A percentile compares a stretch with the other conserved stretches of the same genome.
These are phyloP conservation scores for Sporothrix variecibatus DNA, from an alignment of 2,329 filamentous ascomycete genomes.

Conservation along the genomic window DNA sequence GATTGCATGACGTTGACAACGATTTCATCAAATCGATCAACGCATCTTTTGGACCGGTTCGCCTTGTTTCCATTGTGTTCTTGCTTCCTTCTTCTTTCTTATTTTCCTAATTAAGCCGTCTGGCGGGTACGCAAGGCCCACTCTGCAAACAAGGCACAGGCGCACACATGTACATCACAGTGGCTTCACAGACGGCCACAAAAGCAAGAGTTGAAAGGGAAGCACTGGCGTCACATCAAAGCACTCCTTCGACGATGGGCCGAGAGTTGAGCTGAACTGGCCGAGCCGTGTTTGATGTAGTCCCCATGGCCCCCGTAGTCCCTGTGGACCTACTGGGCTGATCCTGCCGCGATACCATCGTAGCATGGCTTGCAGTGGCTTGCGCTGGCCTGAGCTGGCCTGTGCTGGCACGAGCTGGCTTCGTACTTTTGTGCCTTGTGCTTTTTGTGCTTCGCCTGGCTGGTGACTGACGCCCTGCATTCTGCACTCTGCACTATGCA, in stretches of 20 bases:
- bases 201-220: not conserved
- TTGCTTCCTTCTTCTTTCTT: not conserved
- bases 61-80: not conserved
- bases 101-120: not conserved
- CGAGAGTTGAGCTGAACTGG: not conserved
- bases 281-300: not conserved
- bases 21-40: not conserved
- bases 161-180: not conserved
- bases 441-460: not conserved
- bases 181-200: not conserved
- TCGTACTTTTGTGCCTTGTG: not conserved
- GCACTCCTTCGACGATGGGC: not conserved
- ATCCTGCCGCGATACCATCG: not conserved
- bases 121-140: not conserved
- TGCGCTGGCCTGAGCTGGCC: not conserved
- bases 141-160: not conserved
- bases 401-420: not conserved
- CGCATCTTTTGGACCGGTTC: not conserved
- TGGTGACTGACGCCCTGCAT: not conserved
- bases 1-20: not conserved
- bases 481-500: not conserved
- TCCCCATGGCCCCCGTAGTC: not conserved
- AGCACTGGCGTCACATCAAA: not conserved
- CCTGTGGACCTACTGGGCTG: not conserved
- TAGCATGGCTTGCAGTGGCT: not conserved